phyloP scores from a whole-genome alignment of 2,329 filamentous ascomycete genomes.

The Grosmannia clavigera region DNA sequence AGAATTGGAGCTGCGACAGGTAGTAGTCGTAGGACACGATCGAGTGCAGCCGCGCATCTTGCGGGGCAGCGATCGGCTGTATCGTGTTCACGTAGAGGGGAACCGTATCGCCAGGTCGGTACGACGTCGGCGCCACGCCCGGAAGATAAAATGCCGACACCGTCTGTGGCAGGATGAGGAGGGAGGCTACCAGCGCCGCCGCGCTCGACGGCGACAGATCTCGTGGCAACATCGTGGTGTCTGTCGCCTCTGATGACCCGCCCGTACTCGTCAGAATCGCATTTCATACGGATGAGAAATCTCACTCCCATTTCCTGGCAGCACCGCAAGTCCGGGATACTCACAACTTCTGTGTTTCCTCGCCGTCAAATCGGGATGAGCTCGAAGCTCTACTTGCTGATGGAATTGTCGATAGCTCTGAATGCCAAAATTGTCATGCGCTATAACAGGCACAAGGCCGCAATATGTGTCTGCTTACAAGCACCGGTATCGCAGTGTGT shows the following conservation, averaged over 20 bases:
- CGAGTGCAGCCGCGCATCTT: slow-evolving; percentile 76
- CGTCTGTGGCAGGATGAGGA: slow-evolving; percentile 38
- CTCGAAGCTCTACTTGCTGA: neutral
- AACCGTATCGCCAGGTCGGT: slow-evolving; percentile 66
- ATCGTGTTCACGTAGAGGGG: slow-evolving; percentile 88
- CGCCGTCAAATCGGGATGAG: neutral
- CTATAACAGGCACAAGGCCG: neutral
- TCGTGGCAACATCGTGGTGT: slow-evolving; percentile 30
- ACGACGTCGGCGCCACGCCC: slow-evolving; percentile 87
- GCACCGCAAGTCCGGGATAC: neutral
- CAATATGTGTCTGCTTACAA: neutral
- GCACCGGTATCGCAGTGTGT: neutral
- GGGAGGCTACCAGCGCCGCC: slow-evolving; percentile 31
- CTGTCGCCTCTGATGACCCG: neutral
- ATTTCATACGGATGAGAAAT: neutral
- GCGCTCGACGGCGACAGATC: slow-evolving; percentile 30
- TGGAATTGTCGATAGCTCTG: neutral
- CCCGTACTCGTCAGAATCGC: neutral
- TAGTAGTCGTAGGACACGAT: slow-evolving; percentile 97
- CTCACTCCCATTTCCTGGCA: neutral
- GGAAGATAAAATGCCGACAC: slow-evolving; percentile 83
- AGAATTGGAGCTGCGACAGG: slow-evolving; percentile 77
- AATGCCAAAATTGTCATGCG: neutral
- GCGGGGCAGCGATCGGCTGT: slow-evolving; percentile 65
- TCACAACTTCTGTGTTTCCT: neutral